Percentiles rank a stretch among this genome's conserved stretches.
These are phyloP conservation scores for Physcomitrellopsis africana DNA, from an alignment of 225 moss, liverwort and hornwort species.

Conservation along the genomic window DNA sequence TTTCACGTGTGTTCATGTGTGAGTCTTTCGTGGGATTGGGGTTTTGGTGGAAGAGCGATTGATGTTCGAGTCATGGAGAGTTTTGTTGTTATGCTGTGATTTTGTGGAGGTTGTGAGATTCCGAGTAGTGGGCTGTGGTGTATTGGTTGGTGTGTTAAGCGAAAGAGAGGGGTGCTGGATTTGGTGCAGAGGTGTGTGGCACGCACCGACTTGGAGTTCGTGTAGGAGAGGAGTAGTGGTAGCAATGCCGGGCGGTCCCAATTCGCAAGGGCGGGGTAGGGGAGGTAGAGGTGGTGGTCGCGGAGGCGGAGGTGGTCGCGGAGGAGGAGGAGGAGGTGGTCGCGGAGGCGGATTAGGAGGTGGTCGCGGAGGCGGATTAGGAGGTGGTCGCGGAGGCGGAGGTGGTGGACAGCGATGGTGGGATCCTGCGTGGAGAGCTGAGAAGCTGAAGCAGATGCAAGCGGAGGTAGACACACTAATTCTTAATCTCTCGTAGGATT, in stretches of 20 bases:
- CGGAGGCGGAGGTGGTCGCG: constrained; percentile 57
- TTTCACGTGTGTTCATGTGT: too few relatives aligned
- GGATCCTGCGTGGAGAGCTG: constrained; percentile 97
- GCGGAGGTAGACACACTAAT: constrained; percentile 56
- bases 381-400: constrained; percentile 47
- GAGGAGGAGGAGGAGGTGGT: constrained; percentile 43
- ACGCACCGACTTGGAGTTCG: constrained; percentile 16
- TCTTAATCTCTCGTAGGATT: too few relatives aligned
- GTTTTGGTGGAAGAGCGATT: too few relatives aligned
- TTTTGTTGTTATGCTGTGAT: too few relatives aligned
- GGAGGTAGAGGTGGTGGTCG: constrained; percentile 70
- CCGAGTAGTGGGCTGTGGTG: too few relatives aligned
- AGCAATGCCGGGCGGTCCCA: constrained; percentile 66
- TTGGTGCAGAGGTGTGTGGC: constrained; percentile 4
- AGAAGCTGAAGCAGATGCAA: constrained; percentile 90
- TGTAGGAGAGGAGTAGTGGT: not conserved
- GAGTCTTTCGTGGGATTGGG: too few relatives aligned
- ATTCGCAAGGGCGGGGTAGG: constrained; percentile 65
- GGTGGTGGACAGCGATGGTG: constrained; percentile 93
- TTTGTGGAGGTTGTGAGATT: too few relatives aligned
- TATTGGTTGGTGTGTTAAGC: too few relatives aligned
- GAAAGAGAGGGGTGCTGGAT: too few relatives aligned
- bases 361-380: constrained; percentile 49
- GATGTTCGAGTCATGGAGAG: too few relatives aligned
- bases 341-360: constrained; percentile 58